Percentiles rank a stretch among this genome's conserved stretches.
Conservation (phyloP, 352 stramenopile species). For the Pilasporangium apinafurcum region DNA sequence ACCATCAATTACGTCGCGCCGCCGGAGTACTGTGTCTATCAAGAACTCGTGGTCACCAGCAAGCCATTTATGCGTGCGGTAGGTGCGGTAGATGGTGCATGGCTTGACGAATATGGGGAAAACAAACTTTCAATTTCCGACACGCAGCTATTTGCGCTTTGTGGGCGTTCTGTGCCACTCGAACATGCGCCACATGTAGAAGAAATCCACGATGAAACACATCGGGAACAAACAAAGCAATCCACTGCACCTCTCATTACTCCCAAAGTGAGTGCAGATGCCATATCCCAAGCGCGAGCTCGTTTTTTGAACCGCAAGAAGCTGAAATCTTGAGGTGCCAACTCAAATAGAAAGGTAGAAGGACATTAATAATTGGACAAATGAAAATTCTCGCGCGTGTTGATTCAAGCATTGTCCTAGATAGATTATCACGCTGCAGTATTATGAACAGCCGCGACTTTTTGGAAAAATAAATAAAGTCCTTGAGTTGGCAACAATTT, state of each 20-base stretch:
- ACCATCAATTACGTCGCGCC: constrained; percentile 32
- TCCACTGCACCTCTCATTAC: no score
- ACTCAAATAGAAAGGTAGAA: no score
- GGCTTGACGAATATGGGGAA: constrained; percentile 38
- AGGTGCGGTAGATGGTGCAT: constrained; percentile 37
- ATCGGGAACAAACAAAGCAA: constrained; percentile 1
- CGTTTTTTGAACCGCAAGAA: constrained; percentile 37
- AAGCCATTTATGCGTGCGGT: constrained; percentile 62
- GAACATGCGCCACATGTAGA: background rate
- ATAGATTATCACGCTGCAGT: no score
- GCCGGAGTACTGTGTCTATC: constrained; percentile 57
- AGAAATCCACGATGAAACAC: background rate
- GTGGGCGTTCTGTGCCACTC: constrained; percentile 18
- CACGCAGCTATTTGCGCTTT: constrained; percentile 42
- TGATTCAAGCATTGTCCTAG: no score
- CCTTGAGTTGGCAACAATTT: no score
- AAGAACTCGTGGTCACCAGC: constrained; percentile 69
- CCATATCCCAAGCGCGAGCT: constrained; percentile 29
- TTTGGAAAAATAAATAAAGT: no score
- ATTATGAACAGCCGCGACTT: no score
- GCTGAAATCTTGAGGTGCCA: no score
- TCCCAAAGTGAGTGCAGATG: constrained; percentile 13
- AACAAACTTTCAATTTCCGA: constrained; percentile 19
- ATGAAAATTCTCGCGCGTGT: no score
- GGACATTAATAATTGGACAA: no score